A percentile compares a stretch with the other conserved stretches of the same genome.
Evolutionary conservation across 2,329 filamentous ascomycete species (phyloP).

Genomic region (Phialemoniopsis sp.): DNA sequence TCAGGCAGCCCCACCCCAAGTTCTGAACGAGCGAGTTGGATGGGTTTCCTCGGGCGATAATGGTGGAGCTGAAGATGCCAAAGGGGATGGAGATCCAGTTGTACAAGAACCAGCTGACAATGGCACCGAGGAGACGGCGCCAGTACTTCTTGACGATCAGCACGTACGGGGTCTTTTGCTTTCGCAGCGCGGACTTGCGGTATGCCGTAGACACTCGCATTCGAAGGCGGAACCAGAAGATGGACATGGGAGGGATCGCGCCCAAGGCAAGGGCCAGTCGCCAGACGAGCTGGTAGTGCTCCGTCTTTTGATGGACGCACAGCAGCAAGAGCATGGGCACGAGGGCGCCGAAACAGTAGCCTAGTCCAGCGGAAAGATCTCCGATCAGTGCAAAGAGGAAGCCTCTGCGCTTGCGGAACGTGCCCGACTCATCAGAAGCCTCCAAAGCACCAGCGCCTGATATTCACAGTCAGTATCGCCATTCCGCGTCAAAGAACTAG

Average conservation of each 20-base stretch:
- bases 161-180: conserved; percentile 39
- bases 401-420: no score
- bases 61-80: conserved; percentile 50
- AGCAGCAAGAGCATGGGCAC: no score
- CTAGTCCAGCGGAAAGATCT: no score
- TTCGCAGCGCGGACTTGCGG: conserved; percentile 12
- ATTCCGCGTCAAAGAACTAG: no score
- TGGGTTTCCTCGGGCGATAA: conserved; percentile 36
- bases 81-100: conserved; percentile 47
- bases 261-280: conserved; percentile 45
- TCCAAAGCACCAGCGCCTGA: no score
- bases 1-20: conserved; percentile 38
- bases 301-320: no score
- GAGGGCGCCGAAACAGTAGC: no score
- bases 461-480: no score
- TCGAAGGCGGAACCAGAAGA: conserved; percentile 48
- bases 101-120: conserved; percentile 46
- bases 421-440: no score
- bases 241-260: conserved; percentile 40
- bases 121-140: conserved; percentile 41
- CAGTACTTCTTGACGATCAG: conserved; percentile 44
- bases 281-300: conserved; percentile 34
- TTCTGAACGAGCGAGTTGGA: conserved; percentile 35
- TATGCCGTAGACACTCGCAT: conserved; percentile 48
- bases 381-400: no score